A percentile compares a stretch with the other conserved stretches of the same genome.
Conservation (phyloP, 352 stramenopile genomes). For the Globisporangium uncinulatum region DNA sequence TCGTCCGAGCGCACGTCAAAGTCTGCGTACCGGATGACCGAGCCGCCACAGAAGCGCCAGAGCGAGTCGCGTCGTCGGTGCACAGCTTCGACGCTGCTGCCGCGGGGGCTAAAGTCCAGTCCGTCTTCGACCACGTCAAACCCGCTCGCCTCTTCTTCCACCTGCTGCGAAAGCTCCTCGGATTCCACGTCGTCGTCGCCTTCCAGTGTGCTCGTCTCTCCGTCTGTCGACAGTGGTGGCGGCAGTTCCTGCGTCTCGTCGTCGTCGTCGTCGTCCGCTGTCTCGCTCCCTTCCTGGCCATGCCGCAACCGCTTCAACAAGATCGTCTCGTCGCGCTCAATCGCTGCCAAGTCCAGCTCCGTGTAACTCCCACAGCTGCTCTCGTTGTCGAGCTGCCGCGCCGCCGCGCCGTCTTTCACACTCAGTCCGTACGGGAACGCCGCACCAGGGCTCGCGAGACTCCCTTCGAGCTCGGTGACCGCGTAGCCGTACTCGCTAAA, state of each 20-base stretch:
- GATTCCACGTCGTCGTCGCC: slow-evolving; percentile 16
- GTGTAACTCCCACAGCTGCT: slow-evolving; percentile 42
- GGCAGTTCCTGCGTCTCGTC: slow-evolving; percentile 10
- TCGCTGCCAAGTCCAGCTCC: slow-evolving; percentile 60
- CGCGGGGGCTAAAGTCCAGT: slow-evolving; percentile 34
- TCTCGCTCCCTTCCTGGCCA: slow-evolving; percentile 58
- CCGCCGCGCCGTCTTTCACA: slow-evolving; percentile 8
- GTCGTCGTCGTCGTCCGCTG: slow-evolving; percentile 44
- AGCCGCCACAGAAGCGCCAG: slow-evolving; percentile 79
- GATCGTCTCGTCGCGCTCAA: slow-evolving; percentile 71
- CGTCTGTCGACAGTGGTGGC: slow-evolving; percentile 2
- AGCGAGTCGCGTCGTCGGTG: slow-evolving; percentile 55
- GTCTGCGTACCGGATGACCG: slow-evolving; percentile 74
- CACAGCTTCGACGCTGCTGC: slow-evolving; percentile 14
- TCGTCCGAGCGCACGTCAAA: slow-evolving; percentile 81
- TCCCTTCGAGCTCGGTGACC: slow-evolving; percentile 12
- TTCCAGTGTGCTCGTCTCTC: slow-evolving; percentile 17
- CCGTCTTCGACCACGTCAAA: slow-evolving; percentile 62
- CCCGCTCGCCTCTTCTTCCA: slow-evolving; percentile 17
- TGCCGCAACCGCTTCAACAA: slow-evolving; percentile 61
- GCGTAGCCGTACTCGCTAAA: slow-evolving; percentile 57
- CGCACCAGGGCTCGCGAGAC: slow-evolving; percentile 2
- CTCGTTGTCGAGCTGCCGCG: slow-evolving; percentile 11
- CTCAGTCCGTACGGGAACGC: slow-evolving; percentile 20
- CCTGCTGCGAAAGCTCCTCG: slow-evolving; percentile 10